Evolutionary conservation across 164 flowering plant species (phyloP).

Genomic region (Pachysandra terminalis): DNA sequence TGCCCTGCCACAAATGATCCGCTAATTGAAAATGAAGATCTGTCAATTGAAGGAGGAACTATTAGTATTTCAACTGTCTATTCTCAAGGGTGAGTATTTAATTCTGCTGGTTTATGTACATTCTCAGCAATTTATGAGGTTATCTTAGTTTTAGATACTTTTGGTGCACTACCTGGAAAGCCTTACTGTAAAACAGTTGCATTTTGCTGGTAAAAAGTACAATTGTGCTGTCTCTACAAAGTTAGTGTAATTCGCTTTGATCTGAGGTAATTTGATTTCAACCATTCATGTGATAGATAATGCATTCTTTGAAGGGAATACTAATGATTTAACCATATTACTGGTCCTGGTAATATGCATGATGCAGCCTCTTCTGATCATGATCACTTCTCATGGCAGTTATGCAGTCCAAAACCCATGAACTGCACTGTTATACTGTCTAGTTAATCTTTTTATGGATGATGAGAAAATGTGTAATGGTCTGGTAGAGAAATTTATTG

Average conservation of each 20-base stretch:
- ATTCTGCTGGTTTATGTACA: neutral
- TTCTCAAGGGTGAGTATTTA: conserved; percentile 70
- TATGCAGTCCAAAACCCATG: neutral
- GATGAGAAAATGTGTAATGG: neutral
- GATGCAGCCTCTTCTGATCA: neutral
- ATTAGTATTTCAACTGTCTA: conserved; percentile 74
- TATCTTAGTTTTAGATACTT: neutral
- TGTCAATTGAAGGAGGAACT: conserved; percentile 85
- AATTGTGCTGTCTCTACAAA: neutral
- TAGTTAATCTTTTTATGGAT: neutral
- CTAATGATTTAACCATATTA: neutral
- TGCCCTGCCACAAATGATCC: conserved; percentile 32
- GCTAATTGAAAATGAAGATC: conserved; percentile 48
- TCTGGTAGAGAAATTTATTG: neutral
- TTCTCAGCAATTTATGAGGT: neutral
- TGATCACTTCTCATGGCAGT: neutral
- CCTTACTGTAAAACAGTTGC: neutral
- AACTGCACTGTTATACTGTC: neutral
- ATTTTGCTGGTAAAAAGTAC: neutral
- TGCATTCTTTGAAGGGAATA: neutral
- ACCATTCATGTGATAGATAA: neutral
- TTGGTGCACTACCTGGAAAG: neutral
- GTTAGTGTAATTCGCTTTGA: too few relatives aligned
- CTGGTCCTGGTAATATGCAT: neutral
- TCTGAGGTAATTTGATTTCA: too few relatives aligned